phyloP scores from a whole-genome alignment of 441 rosid genomes.

The Flueggea neowawraea region DNA sequence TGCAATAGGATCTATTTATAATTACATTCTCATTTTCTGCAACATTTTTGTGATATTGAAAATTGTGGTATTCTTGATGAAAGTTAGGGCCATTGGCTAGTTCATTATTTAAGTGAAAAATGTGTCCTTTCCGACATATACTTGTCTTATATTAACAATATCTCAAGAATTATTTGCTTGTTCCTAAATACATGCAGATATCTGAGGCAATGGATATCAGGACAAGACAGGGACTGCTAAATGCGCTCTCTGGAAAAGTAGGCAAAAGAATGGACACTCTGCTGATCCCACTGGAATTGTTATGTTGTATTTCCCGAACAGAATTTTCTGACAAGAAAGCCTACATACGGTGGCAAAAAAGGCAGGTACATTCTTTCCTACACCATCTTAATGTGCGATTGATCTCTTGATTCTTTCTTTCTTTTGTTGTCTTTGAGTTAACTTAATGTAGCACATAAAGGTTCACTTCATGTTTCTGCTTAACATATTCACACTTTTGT shows the following conservation, averaged over 20 bases:
- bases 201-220: constrained; percentile 98
- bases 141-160: too few relatives aligned
- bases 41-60: too few relatives aligned
- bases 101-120: too few relatives aligned
- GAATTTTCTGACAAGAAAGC: constrained; percentile 98
- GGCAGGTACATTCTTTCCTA: constrained; percentile 73
- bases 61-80: too few relatives aligned
- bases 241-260: constrained; percentile 82
- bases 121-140: too few relatives aligned
- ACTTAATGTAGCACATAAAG: neutral
- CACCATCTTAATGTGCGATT: neutral
- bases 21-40: too few relatives aligned
- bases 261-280: constrained; percentile 97
- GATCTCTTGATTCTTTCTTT: constrained; percentile 1
- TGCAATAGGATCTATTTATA: too few relatives aligned
- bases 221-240: constrained; percentile 92
- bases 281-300: constrained; percentile 84
- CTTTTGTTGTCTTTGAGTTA: neutral
- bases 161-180: neutral
- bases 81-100: too few relatives aligned
- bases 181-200: constrained; percentile 42
- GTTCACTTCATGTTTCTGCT: neutral
- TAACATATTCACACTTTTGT: constrained; percentile 17
- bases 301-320: constrained; percentile 87
- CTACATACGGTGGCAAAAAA: constrained; percentile 97